Conservation (phyloP, 2,329 filamentous ascomycete species). For the Neofusicoccum kwambonambiense region DNA sequence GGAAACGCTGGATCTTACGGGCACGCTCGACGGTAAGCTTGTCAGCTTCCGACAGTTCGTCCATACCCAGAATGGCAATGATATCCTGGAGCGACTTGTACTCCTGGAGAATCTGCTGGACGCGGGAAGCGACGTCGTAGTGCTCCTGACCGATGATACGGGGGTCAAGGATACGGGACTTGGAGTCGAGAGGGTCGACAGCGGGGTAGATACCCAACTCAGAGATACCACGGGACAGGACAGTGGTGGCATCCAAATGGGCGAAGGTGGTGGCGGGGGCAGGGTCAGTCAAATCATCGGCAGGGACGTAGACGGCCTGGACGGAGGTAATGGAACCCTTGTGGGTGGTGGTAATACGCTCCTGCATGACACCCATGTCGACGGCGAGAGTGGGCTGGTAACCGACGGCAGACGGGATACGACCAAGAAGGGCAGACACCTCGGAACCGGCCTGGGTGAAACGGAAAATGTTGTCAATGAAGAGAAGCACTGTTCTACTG, state of each 20-base stretch:
- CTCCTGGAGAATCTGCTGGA: slow-evolving; percentile 99
- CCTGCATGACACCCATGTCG: slow-evolving; percentile 99
- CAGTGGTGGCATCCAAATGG: slow-evolving; percentile 99
- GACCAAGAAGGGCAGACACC: slow-evolving; percentile 97
- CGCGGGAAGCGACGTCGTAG: slow-evolving; percentile 89
- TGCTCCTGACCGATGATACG: slow-evolving; percentile 98
- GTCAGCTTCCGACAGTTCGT: slow-evolving; percentile 97
- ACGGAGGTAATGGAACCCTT: slow-evolving; percentile 99
- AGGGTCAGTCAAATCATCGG: slow-evolving; percentile 99
- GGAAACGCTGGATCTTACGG: slow-evolving; percentile 99
- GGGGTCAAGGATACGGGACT: slow-evolving; percentile 98
- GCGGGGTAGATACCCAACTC: slow-evolving; percentile 99
- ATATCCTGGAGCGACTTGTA: slow-evolving; percentile 99
- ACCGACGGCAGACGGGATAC: slow-evolving; percentile 99
- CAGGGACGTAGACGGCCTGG: slow-evolving; percentile 99
- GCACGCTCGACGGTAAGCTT: slow-evolving; percentile 99
- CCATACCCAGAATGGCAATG: slow-evolving; percentile 99
- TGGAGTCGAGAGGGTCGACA: slow-evolving; percentile 99
- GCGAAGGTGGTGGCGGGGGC: slow-evolving; percentile 99
- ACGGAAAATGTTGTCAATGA: slow-evolving; percentile 99
- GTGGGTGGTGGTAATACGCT: slow-evolving; percentile 99
- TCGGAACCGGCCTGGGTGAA: slow-evolving; percentile 99
- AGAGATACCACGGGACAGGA: slow-evolving; percentile 99
- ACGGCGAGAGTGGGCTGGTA: slow-evolving; percentile 98
- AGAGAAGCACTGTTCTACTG: slow-evolving; percentile 73